Conservation (phyloP, 768 basidiomycete genomes). For the Mycena rosella region DNA sequence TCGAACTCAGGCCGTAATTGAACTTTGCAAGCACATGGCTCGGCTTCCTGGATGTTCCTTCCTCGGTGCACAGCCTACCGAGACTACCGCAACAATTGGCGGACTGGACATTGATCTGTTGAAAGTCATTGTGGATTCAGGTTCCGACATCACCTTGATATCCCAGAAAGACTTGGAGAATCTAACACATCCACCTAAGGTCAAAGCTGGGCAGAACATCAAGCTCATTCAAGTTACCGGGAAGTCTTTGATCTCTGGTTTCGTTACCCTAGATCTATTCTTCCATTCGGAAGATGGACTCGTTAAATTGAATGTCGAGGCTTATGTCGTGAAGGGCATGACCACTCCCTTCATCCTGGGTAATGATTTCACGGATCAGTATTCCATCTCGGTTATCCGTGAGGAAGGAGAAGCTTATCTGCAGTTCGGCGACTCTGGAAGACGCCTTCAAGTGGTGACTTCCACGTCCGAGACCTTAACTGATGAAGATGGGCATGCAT, state of each 20-base stretch:
- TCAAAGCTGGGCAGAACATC: constrained; percentile 44
- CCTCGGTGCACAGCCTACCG: background rate
- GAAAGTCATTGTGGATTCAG: background rate
- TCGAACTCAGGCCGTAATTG: background rate
- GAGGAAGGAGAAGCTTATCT: constrained; percentile 27
- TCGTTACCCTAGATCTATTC: constrained; percentile 41
- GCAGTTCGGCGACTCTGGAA: constrained; percentile 33
- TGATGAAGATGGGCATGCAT: constrained; percentile 18
- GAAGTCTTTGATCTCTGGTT: constrained; percentile 42
- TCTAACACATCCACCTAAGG: constrained; percentile 30
- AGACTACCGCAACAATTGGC: background rate
- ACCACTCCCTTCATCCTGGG: constrained; percentile 47
- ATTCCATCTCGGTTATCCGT: constrained; percentile 45
- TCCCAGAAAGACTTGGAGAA: constrained; percentile 33
- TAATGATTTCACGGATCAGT: constrained; percentile 50
- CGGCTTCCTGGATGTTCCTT: background rate
- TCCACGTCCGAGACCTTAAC: background rate
- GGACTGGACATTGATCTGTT: background rate
- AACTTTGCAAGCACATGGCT: constrained; percentile 11
- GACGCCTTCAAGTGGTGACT: constrained; percentile 14
- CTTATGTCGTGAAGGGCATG: constrained; percentile 48
- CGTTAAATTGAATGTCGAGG: constrained; percentile 44
- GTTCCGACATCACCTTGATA: constrained; percentile 51
- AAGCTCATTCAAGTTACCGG: constrained; percentile 51
- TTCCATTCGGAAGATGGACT: constrained; percentile 42